phyloP scores from a whole-genome alignment of 2,329 filamentous ascomycete species.

The Colletotrichum destructivum region DNA sequence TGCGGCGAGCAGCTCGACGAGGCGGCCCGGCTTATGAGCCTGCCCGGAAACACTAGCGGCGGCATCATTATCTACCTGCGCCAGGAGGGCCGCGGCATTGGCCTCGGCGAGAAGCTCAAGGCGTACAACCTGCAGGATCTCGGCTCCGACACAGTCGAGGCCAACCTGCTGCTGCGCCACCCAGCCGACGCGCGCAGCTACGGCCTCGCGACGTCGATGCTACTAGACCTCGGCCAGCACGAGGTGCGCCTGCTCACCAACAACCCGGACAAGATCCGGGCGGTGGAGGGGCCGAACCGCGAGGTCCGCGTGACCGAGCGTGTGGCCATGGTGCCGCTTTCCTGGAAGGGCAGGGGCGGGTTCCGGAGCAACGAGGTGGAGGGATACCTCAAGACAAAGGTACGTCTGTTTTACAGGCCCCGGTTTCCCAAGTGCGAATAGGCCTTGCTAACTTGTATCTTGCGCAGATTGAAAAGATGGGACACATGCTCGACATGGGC shows the following conservation, averaged over 20 bases:
- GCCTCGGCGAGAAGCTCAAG: slow-evolving; percentile 94
- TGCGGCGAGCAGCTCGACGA: slow-evolving; percentile 98
- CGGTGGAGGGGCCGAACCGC: slow-evolving; percentile 90
- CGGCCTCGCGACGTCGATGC: slow-evolving; percentile 95
- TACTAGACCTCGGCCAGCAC: slow-evolving; percentile 84
- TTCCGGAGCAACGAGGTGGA: slow-evolving; percentile 92
- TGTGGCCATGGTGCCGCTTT: slow-evolving; percentile 95
- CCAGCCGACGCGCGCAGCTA: slow-evolving; percentile 96
- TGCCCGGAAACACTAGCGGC: slow-evolving; percentile 70
- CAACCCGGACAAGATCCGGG: slow-evolving; percentile 96
- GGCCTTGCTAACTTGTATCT: too few species aligned
- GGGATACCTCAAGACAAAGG: slow-evolving; percentile 95
- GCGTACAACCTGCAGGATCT: slow-evolving; percentile 98
- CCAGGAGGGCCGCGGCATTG: slow-evolving; percentile 96
- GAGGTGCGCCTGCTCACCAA: slow-evolving; percentile 92
- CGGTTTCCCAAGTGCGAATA: too few species aligned
- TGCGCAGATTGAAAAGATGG: slow-evolving; percentile 86
- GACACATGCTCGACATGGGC: slow-evolving; percentile 79
- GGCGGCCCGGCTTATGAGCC: slow-evolving; percentile 91
- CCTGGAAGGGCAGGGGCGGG: slow-evolving; percentile 89
- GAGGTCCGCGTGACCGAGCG: slow-evolving; percentile 91
- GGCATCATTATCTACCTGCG: slow-evolving; percentile 96
- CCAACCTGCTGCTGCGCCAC: slow-evolving; percentile 90
- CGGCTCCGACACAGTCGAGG: slow-evolving; percentile 97
- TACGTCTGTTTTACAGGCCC: slow-evolving; percentile 57